A percentile compares a stretch with the other conserved stretches of the same genome.
These are phyloP conservation scores for Debaryomyces nepalensis DNA, from an alignment of 1,139 yeast species.

Conservation along the genomic window DNA sequence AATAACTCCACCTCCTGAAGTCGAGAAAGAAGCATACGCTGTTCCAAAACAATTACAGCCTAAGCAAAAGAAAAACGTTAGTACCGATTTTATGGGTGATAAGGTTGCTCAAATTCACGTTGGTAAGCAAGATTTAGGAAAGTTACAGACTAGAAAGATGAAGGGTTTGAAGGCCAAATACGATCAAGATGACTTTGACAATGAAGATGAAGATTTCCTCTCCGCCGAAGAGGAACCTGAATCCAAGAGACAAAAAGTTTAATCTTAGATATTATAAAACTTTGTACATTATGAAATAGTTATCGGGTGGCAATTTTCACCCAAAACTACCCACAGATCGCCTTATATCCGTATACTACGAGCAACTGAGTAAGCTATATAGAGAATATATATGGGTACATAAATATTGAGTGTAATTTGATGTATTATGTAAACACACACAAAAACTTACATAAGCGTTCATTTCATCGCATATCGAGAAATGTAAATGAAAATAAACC, in stretches of 20 bases:
- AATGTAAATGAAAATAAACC: conserved; percentile 11
- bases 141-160: conserved; percentile 96
- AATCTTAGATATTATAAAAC: conserved; percentile 7
- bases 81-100: conserved; percentile 90
- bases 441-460: conserved; percentile 3
- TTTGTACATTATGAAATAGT: conserved; percentile 10
- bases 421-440: conserved; percentile 4
- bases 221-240: conserved; percentile 45
- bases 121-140: conserved; percentile 90
- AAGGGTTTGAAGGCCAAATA: conserved; percentile 90
- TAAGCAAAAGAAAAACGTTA: conserved; percentile 86
- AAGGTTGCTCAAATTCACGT: conserved; percentile 95
- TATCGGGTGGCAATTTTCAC: conserved; percentile 1
- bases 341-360: no score
- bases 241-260: conserved; percentile 40
- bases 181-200: conserved; percentile 69
- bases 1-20: conserved; percentile 81
- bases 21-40: conserved; percentile 86
- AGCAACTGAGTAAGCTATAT: background rate
- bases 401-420: conserved; percentile 3
- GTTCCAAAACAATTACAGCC: conserved; percentile 83
- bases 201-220: conserved; percentile 42
- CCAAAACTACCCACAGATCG: no score
- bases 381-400: conserved; percentile 6
- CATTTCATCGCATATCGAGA: conserved; percentile 11